A percentile compares a stretch with the other conserved stretches of the same genome.
phyloP scores from a whole-genome alignment of 1,139 yeast genomes.

The Debaryomycetaceae sp. region DNA sequence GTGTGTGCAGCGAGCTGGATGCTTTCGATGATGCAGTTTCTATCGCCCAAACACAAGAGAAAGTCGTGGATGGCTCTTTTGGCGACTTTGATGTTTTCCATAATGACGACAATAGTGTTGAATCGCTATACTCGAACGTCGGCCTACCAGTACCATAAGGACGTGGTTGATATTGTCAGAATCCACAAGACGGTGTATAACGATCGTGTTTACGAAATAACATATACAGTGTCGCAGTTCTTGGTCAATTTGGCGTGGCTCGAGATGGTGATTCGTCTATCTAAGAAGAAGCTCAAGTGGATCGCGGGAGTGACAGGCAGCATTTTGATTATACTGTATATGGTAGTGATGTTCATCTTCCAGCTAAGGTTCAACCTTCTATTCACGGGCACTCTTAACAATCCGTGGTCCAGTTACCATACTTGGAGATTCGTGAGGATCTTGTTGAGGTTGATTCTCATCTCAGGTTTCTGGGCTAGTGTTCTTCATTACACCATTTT shows the following conservation, averaged over 20 bases:
- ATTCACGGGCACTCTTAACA: constrained; percentile 3
- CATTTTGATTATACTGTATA: constrained; percentile 16
- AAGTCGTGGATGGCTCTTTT: constrained; percentile 47
- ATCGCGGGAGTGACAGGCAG: constrained; percentile 16
- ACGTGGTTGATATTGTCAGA: constrained; percentile 34
- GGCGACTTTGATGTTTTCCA: constrained; percentile 44
- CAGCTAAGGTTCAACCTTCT: constrained; percentile 10
- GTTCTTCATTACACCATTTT: constrained; percentile 27
- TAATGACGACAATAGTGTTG: constrained; percentile 42
- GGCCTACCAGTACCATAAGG: constrained; percentile 30
- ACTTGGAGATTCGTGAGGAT: constrained; percentile 24
- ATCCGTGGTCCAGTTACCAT: constrained; percentile 8
- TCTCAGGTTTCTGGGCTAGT: constrained; percentile 24
- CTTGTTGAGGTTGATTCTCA: constrained; percentile 19
- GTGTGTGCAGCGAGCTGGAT: constrained; percentile 52
- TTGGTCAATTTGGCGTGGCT: constrained; percentile 39
- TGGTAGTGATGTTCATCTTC: constrained; percentile 15
- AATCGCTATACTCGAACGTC: constrained; percentile 32
- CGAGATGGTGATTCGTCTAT: constrained; percentile 28
- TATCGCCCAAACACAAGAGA: constrained; percentile 44
- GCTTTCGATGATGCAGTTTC: constrained; percentile 42
- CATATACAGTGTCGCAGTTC: constrained; percentile 28
- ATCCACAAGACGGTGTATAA: constrained; percentile 28
- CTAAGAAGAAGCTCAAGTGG: constrained; percentile 19
- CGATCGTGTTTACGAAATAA: constrained; percentile 25